Evolutionary conservation across 352 stramenopile genomes (phyloP).

Genomic region (Globisporangium barbulae): DNA sequence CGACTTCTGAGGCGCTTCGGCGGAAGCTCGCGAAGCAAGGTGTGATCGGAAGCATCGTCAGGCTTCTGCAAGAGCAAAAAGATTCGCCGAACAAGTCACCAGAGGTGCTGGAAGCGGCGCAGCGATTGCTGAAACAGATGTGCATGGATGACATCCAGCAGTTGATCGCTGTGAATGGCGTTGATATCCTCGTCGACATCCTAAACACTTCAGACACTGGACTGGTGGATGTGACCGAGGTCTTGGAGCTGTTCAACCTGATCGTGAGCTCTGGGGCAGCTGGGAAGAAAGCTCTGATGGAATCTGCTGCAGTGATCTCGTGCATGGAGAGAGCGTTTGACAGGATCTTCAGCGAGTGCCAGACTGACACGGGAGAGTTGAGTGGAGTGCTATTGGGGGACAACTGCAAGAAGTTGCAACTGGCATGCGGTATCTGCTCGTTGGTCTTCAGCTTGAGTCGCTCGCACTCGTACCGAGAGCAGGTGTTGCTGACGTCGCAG

Average conservation of each 20-base stretch:
- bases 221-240: slow-evolving; percentile 33
- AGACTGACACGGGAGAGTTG: slow-evolving; percentile 20
- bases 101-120: slow-evolving; percentile 30
- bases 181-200: slow-evolving; percentile 53
- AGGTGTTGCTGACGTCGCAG: slow-evolving; percentile 38
- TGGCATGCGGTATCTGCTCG: slow-evolving; percentile 45
- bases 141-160: slow-evolving; percentile 63
- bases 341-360: slow-evolving; percentile 16
- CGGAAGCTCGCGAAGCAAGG: slow-evolving; percentile 47
- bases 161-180: slow-evolving; percentile 55
- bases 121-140: slow-evolving; percentile 49
- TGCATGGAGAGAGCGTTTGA: slow-evolving; percentile 36
- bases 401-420: slow-evolving; percentile 39
- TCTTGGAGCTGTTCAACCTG: slow-evolving; percentile 62
- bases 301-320: slow-evolving; percentile 39
- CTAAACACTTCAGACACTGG: slow-evolving; percentile 13
- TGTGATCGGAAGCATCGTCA: slow-evolving; percentile 52
- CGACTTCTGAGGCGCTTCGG: slow-evolving; percentile 22
- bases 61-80: slow-evolving; percentile 50
- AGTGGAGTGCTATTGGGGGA: slow-evolving; percentile 16
- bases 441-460: slow-evolving; percentile 50
- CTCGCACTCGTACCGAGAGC: slow-evolving; percentile 32
- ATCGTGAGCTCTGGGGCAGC: slow-evolving; percentile 42
- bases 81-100: slow-evolving; percentile 20
- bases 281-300: slow-evolving; percentile 50